Conservation (phyloP, 306 rosid species). For the Vicia faba region DNA sequence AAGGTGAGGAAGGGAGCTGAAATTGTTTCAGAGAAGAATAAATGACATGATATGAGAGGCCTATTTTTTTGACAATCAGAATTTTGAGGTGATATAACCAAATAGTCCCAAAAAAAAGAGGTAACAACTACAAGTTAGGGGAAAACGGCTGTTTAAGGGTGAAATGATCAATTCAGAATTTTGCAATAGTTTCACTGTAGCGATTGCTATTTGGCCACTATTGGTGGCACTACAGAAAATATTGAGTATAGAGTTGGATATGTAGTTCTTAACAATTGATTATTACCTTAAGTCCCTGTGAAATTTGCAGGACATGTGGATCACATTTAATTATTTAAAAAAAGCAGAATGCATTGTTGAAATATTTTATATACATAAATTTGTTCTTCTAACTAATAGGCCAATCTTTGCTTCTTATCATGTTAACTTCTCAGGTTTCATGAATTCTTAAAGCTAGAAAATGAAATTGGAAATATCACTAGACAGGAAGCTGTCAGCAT, state of each 20-base stretch:
- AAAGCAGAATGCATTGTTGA: slow-evolving; percentile 8
- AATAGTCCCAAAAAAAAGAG: background rate
- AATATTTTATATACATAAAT: background rate
- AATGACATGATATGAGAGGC: background rate
- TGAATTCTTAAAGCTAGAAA: slow-evolving; percentile 90
- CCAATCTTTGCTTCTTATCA: slow-evolving; percentile 32
- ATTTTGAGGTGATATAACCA: background rate
- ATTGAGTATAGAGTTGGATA: background rate
- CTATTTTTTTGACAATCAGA: background rate
- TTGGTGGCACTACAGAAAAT: background rate
- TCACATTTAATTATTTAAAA: background rate
- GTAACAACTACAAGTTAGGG: background rate
- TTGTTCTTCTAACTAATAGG: slow-evolving; percentile 14
- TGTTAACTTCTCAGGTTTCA: slow-evolving; percentile 74
- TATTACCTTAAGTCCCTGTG: slow-evolving; percentile 14
- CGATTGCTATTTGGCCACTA: background rate
- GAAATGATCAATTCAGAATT: background rate
- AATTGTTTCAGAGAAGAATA: background rate
- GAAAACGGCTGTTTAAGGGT: background rate
- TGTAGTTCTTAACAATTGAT: slow-evolving; percentile 15
- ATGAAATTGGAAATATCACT: slow-evolving; percentile 96
- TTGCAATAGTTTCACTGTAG: background rate
- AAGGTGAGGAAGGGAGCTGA: background rate
- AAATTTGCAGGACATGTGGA: slow-evolving; percentile 18
- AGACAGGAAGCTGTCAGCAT: slow-evolving; percentile 99